Base-by-base conservation (phyloP, 2,329 filamentous ascomycete genomes). In the Beauveria australis region DNA sequence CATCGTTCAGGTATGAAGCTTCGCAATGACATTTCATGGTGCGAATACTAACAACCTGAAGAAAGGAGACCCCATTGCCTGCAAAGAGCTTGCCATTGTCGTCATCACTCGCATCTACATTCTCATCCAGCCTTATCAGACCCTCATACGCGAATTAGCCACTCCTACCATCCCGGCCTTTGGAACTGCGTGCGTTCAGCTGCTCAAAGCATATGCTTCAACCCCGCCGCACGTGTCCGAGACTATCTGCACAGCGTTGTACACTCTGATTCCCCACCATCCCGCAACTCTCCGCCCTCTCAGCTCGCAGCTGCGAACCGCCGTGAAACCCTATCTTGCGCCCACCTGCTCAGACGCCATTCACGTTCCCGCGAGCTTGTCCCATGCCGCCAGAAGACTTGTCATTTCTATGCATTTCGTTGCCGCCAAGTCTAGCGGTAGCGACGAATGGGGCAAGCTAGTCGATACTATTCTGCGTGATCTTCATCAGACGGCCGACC, bases 81-180 rank as follows among this genome's bases (percentile, higher is more conserved):
- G 86, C 40, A 95, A 94, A 70, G 89, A 89, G 70, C 74, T 97
- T 62, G 85, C 84, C 65, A 78, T 96, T 54, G 82, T 94, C 63
- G 85, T 89, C 16, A 77, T 97, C 63, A 89, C 89, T 22, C 87
- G 89, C 68, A 92, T 97, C 66, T 97, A 94, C 75, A 81, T 86
- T 66, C 82, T 94, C 41, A 88, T 92, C 46, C 89, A 92, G 69
- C 85, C 88, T 43, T 92, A 92, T 69, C 90, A 89, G 62, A 94
- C 91, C 9, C 79, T 97, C 58, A 80, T 93, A 49, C 83, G 93
- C 67, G 92, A 97, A 71, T 90, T 97, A 63, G 92, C 89, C 1
- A 96, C 92, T 0, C 91, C 91, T 3, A 89, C 85, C 3, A 76
- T 97, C 22, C 85, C 90, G 1, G 76, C 82, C 1, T 96, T 93